Base-by-base conservation (phyloP, 2,329 filamentous ascomycete genomes). In the Alternaria postmessia region DNA sequence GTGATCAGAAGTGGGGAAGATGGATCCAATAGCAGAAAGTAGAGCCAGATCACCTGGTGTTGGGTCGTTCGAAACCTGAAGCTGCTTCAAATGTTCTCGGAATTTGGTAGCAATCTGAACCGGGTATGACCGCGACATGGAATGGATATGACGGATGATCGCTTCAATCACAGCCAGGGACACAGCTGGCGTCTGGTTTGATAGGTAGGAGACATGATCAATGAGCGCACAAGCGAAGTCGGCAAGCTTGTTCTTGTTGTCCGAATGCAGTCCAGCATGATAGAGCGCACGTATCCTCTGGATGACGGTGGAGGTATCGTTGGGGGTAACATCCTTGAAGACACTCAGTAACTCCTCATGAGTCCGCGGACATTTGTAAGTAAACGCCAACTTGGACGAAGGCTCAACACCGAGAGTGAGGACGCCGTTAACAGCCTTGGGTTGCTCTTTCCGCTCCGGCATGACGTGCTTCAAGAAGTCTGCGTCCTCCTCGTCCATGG, bases 1-100 rank as follows among this genome's bases (percentile, higher is more conserved):
- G 79, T 98, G 94, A 79, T 99, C 95, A 0, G 94, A 97, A 0
- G 95, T 97, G 5, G 95, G 94, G 73, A 96, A 99, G 54, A 96
- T 91, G 2, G 88, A 89, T 41, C 90, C 88, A 61, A 97, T 87
- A 0, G 92, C 93, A 0, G 92, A 94, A 36, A 99, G 81, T n/a
- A 96, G 81, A 22, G 93, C 81, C 20, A 99, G 80, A 71, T 99
- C 94, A 18, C 92, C 92, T n/a, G 84, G 75, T 12, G 77, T 68
- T 76, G 85, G 72, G 77, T 86, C 69, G 84, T 87, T 83, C 2
- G 84, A 79, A 12, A 84, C 77, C 41, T 86, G 81, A 34, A 89
- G 81, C 24, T 79, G 75, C 60, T 84, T 82, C 22, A 99, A 84
- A 65, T 91, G 89, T n/a, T 84, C 79, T 24, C 94, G 88, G 78